Evolutionary conservation across 495 filamentous ascomycete genomes (phyloP).

Genomic region (Aspergillus wentii): DNA sequence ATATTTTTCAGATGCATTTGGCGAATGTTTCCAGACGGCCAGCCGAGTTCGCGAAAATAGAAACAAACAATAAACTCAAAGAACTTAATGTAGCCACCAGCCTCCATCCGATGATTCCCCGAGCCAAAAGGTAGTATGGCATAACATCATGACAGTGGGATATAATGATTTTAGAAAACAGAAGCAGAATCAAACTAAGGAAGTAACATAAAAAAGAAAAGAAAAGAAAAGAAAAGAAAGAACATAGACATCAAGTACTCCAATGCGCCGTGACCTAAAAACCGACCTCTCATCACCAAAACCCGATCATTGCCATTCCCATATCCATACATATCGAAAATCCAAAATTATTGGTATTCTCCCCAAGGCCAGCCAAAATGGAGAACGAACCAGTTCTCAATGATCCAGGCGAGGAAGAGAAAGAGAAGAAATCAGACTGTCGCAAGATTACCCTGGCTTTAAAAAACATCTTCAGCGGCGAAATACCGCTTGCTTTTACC

Average conservation of each 20-base stretch:
- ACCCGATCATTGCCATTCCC: too few relatives aligned
- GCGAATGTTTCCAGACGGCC: conserved; percentile 6
- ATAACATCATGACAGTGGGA: conserved; percentile 28
- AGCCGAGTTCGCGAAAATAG: conserved; percentile 13
- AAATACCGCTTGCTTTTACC: conserved; percentile 80
- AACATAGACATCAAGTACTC: conserved; percentile 7
- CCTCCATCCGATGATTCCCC: too few relatives aligned
- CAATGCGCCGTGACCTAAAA: conserved; percentile 13
- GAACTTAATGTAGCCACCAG: too few relatives aligned
- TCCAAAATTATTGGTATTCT: too few relatives aligned
- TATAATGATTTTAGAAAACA: conserved; percentile 25
- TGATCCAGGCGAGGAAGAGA: conserved; percentile 8
- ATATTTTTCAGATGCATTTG: too few relatives aligned
- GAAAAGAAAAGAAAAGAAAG: conserved; percentile 1
- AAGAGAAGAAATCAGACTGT: conserved; percentile 6
- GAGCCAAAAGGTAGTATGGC: too few relatives aligned
- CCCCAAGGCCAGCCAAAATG: too few relatives aligned
- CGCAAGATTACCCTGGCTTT: conserved; percentile 6
- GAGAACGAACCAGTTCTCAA: too few relatives aligned
- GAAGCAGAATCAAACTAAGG: conserved; percentile 7
- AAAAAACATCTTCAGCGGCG: conserved; percentile 57
- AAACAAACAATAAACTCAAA: too few relatives aligned
- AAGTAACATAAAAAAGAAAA: conserved; percentile 2
- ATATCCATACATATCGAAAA: conserved; percentile 17
- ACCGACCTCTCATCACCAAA: too few relatives aligned